Base-by-base conservation (phyloP, 83 land plant genomes). In the Picea abies region DNA sequence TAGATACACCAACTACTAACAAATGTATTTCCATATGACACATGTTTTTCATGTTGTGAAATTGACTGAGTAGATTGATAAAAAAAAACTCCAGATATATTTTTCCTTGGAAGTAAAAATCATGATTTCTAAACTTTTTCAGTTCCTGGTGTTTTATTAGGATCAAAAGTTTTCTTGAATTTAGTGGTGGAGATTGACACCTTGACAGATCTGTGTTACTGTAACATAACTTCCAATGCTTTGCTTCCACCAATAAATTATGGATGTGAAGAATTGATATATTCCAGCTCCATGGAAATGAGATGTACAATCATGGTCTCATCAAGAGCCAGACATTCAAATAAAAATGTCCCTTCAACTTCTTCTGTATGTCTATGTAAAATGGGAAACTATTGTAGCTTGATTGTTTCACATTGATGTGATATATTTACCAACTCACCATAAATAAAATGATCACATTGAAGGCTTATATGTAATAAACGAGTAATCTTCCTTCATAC, bases 241-340 rank as follows among this genome's bases (percentile, higher is more conserved):
- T 93, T 96, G 73, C 93, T 98, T 25, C 99, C 99, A 70, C 99
- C 99, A 87, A 98, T 83, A 84, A 98, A 98, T 67, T 84, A 88
- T 72, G 98, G 99, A 73, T 98, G 99, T 62, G 99, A 94, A 82
- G 96, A 94, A 81, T 98, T 98, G 84, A 98, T 96, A 81, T 94
- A 98, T 83, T 96, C 97, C 99, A 94, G 94, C 97, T 98, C 99
- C 96, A 97, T 97, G 81, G 92, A 95, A 88, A 97, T 95, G 16
- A 95, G 90, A 81, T 95, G 92, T 22, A 86, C 89, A 52, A 97
- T 97, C 94, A 97, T 97, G 25, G 88, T 92, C 85, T 95, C 98
- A n/a, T 95, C 88, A 62, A 98, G 99, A 49, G 88, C 81, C 68
- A 95, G 87, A 41, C 95, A 94, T 63, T 95, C 95, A 49, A 92